Base-by-base conservation (phyloP, 345 rosid genomes). In the Hypericum androsaemum region DNA sequence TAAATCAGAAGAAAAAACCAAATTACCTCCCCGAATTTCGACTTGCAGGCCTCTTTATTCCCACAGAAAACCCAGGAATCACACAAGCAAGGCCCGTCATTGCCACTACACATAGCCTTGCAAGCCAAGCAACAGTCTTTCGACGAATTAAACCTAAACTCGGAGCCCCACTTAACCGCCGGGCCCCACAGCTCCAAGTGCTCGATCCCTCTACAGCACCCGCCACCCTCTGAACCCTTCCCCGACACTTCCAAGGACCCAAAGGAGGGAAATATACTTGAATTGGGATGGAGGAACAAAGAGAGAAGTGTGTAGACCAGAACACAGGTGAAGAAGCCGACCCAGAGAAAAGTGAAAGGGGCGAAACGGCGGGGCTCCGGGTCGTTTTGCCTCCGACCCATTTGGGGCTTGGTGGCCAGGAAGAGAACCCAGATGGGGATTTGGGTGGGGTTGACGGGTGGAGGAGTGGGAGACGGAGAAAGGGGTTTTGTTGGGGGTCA, bases 121-220 rank as follows among this genome's bases (percentile, higher is more conserved):
- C 98, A 88, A 54, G 94, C 89, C 70, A 70, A 57, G 55, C 98
- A 92, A 64, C 97, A 92, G 61, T 68, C 74, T 58, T 28, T 51
- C 8, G 95, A 78, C 39, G 84, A 72, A 61, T 81, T 78, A 68
- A 88, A 81, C 88, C 83, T 88, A 41, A 83, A 83, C 39, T 88
- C 94, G 42, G 95, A 74, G 3, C 98, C 98, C 97, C 97, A 92
- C 74, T 88, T 92, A 73, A 92, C 97, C 28, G 97, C 94, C 9
- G 75, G 42, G n/a, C 98, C 97, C 98, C 98, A 92, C 0, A 92
- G 74, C 86, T 92, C 98, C 78, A 88, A 56, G 60, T 81, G 68
- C 41, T 85, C 82, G 38, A 85, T 70, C 61, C 97, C 98, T 52
- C 81, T 77, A 58, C 98, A 92, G 53, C 98, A 92, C 37, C 67